Conservation (phyloP, 2,329 filamentous ascomycete species). For the Clonostachys rosea region DNA sequence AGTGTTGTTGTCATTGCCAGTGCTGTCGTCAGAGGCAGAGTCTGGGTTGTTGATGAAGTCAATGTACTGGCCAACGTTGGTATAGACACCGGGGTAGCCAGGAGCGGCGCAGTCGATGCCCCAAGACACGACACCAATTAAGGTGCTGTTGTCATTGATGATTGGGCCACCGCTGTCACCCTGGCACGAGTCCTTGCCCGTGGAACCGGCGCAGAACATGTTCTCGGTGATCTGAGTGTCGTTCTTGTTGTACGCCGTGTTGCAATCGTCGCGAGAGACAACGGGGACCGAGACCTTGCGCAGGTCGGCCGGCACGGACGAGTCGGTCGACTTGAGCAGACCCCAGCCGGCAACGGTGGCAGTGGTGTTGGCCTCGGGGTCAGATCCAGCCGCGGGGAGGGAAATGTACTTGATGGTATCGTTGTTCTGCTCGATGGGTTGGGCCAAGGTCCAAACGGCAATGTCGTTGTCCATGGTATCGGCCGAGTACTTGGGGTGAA, state of each 20-base stretch:
- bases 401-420: conserved; percentile 14
- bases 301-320: conserved; percentile 9
- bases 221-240: conserved; percentile 13
- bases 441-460: conserved; percentile 18
- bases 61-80: conserved; percentile 14
- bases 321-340: conserved; percentile 5
- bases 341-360: conserved; percentile 19
- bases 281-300: conserved; percentile 21
- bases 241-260: conserved; percentile 14
- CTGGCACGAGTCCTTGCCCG: conserved; percentile 21
- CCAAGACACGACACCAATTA: conserved; percentile 22
- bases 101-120: conserved; percentile 18
- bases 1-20: too few relatives aligned
- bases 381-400: conserved; percentile 14
- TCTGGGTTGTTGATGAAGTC: conserved; percentile 13
- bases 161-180: conserved; percentile 24
- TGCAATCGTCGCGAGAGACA: conserved; percentile 16
- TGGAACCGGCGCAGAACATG: conserved; percentile 23
- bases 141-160: conserved; percentile 10
- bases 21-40: too few relatives aligned
- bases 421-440: conserved; percentile 10
- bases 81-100: conserved; percentile 18
- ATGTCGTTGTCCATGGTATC: conserved; percentile 14
- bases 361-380: conserved; percentile 11
- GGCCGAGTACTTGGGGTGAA: conserved; percentile 13